Conservation (phyloP, 345 rosid genomes). For the Carallia brachiata region DNA sequence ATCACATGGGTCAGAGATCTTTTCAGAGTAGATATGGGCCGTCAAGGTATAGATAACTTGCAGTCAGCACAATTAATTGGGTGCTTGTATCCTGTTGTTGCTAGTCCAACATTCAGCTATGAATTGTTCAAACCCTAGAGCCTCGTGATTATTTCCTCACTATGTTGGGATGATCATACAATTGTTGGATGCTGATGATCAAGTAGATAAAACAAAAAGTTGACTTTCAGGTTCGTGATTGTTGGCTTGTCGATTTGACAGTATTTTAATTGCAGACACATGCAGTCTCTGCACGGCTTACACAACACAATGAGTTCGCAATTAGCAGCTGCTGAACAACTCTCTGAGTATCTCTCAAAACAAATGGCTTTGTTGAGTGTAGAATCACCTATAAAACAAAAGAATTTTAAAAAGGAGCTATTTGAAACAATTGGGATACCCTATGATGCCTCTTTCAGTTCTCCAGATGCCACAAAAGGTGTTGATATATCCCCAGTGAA, state of each 20-base stretch:
- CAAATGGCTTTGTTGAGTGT: conserved; percentile 76
- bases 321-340: conserved; percentile 82
- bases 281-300: conserved; percentile 67
- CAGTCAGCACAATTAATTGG: background rate
- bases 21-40: conserved; percentile 49
- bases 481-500: conserved; percentile 39
- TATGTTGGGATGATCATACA: background rate
- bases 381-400: conserved; percentile 62
- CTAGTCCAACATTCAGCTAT: background rate
- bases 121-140: no score
- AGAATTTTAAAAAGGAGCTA: conserved; percentile 70
- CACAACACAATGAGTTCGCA: conserved; percentile 74
- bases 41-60: conserved; percentile 54
- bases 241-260: background rate
- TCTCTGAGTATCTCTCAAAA: conserved; percentile 76
- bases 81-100: background rate
- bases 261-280: conserved; percentile 48
- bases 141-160: background rate
- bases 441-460: conserved; percentile 70
- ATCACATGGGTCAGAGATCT: conserved; percentile 43
- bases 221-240: background rate
- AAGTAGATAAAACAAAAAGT: conserved; percentile 4
- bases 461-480: conserved; percentile 57
- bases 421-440: conserved; percentile 86
- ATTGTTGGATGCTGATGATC: conserved; percentile 10